phyloP scores from a whole-genome alignment of 2,329 filamentous ascomycete species.

The Penicillium sp. region DNA sequence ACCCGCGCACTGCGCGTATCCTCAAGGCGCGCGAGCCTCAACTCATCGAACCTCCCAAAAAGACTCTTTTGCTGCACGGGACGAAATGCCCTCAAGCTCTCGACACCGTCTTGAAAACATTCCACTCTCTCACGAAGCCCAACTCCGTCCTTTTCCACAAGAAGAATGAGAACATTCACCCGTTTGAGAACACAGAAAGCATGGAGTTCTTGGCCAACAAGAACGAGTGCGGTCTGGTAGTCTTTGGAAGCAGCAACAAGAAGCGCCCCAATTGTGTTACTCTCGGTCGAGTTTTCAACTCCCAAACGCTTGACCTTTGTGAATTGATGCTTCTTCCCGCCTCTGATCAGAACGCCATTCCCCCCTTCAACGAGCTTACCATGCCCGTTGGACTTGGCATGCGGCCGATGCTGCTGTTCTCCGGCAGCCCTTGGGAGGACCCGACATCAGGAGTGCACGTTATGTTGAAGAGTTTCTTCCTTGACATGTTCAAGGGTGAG shows the following conservation, averaged over 20 bases:
- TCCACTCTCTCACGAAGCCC: slow-evolving; percentile 77
- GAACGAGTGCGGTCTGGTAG: slow-evolving; percentile 82
- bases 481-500: slow-evolving; percentile 87
- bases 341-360: slow-evolving; percentile 43
- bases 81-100: slow-evolving; percentile 76
- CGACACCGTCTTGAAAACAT: slow-evolving; percentile 76
- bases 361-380: slow-evolving; percentile 51
- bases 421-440: slow-evolving; percentile 80
- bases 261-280: slow-evolving; percentile 92
- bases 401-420: slow-evolving; percentile 86
- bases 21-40: slow-evolving; percentile 92
- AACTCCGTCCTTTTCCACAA: slow-evolving; percentile 88
- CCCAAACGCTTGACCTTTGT: slow-evolving; percentile 90
- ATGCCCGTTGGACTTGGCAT: slow-evolving; percentile 65
- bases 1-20: slow-evolving; percentile 87
- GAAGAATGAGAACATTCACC: slow-evolving; percentile 85
- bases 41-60: slow-evolving; percentile 81
- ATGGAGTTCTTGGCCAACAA: slow-evolving; percentile 95
- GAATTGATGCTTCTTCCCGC: slow-evolving; percentile 78
- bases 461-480: slow-evolving; percentile 76
- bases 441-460: slow-evolving; percentile 73
- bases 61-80: slow-evolving; percentile 80
- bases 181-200: slow-evolving; percentile 82
- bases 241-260: slow-evolving; percentile 82
- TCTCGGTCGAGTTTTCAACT: slow-evolving; percentile 71